phyloP scores from a whole-genome alignment of 2,329 filamentous ascomycete genomes.

The Apiospora arundinis region DNA sequence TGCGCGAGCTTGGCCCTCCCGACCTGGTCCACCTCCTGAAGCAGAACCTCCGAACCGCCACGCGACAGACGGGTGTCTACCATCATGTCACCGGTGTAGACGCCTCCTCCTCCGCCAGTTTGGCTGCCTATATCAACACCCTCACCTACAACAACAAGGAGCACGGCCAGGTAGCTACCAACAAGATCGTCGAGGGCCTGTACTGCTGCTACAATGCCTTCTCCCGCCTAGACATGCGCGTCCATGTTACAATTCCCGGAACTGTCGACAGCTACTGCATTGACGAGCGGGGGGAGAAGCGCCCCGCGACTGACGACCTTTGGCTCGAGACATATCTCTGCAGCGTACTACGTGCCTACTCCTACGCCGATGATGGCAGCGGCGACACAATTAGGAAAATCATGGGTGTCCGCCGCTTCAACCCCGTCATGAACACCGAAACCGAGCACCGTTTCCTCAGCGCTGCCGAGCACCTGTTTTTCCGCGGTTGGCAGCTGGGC shows the following conservation, averaged over 20 bases:
- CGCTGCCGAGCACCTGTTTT: constrained; percentile 93
- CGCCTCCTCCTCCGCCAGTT: constrained; percentile 93
- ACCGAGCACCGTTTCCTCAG: constrained; percentile 95
- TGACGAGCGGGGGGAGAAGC: constrained; percentile 94
- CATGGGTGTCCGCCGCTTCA: constrained; percentile 95
- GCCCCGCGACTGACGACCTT: constrained; percentile 88
- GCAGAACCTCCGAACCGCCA: constrained; percentile 62
- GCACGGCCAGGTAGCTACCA: constrained; percentile 73
- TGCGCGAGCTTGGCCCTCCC: constrained; percentile 93
- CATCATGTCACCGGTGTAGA: constrained; percentile 98
- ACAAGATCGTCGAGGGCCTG: constrained; percentile 91
- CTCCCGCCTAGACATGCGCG: constrained; percentile 96
- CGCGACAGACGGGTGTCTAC: constrained; percentile 85
- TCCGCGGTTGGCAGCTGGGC: constrained; percentile 92
- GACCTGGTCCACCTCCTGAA: constrained; percentile 96
- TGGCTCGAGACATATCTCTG: constrained; percentile 99
- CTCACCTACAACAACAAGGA: constrained; percentile 83
- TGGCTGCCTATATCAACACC: constrained; percentile 98
- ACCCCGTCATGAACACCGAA: constrained; percentile 97
- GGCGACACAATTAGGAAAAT: constrained; percentile 96
- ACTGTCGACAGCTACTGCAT: constrained; percentile 97
- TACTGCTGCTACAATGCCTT: constrained; percentile 99
- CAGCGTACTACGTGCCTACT: constrained; percentile 91
- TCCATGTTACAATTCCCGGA: constrained; percentile 95
- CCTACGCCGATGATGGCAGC: constrained; percentile 93